A percentile compares a stretch with the other conserved stretches of the same genome.
These are phyloP conservation scores for Lolium rigidum DNA, from an alignment of 176 grass and related monocot species.

Conservation along the genomic window DNA sequence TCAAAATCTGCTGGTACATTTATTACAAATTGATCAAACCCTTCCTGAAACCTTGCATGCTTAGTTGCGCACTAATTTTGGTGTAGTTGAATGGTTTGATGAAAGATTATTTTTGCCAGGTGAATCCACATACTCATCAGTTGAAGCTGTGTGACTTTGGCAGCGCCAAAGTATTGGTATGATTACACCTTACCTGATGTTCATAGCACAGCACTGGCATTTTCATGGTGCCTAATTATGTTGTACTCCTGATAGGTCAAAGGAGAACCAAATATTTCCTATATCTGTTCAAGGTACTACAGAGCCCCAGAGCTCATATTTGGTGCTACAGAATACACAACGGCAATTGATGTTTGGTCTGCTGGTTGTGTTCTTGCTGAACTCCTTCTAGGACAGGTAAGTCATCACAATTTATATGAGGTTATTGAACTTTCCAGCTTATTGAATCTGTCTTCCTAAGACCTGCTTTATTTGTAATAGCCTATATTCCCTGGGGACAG, in stretches of 20 bases:
- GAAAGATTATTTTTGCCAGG: slow-evolving; percentile 52
- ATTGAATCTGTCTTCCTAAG: slow-evolving; percentile 9
- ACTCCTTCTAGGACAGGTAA: slow-evolving; percentile 82
- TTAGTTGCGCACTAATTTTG: slow-evolving; percentile 19
- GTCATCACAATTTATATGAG: slow-evolving; percentile 3
- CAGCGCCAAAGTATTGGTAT: slow-evolving; percentile 96
- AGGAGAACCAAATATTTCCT: slow-evolving; percentile 97
- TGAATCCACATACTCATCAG: slow-evolving; percentile 96
- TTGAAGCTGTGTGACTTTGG: slow-evolving; percentile 96
- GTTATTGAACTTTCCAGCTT: slow-evolving; percentile 24
- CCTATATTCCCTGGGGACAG: slow-evolving; percentile 96
- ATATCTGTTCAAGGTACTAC: slow-evolving; percentile 97
- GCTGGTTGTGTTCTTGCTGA: slow-evolving; percentile 94
- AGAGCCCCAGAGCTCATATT: slow-evolving; percentile 98
- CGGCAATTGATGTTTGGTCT: slow-evolving; percentile 95
- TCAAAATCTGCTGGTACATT: slow-evolving; percentile 87
- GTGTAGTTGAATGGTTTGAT: slow-evolving; percentile 29
- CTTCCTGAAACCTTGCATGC: slow-evolving; percentile 10
- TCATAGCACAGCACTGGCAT: background rate
- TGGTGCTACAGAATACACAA: slow-evolving; percentile 94
- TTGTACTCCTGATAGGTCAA: slow-evolving; percentile 63
- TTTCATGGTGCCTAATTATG: slow-evolving; percentile 12
- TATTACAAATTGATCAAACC: slow-evolving; percentile 20
- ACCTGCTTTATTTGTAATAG: slow-evolving; percentile 39
- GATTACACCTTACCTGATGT: slow-evolving; percentile 14